Evolutionary conservation across 1,284 basidiomycete genomes (phyloP).

Genomic region (Papiliotrema terrestris): DNA sequence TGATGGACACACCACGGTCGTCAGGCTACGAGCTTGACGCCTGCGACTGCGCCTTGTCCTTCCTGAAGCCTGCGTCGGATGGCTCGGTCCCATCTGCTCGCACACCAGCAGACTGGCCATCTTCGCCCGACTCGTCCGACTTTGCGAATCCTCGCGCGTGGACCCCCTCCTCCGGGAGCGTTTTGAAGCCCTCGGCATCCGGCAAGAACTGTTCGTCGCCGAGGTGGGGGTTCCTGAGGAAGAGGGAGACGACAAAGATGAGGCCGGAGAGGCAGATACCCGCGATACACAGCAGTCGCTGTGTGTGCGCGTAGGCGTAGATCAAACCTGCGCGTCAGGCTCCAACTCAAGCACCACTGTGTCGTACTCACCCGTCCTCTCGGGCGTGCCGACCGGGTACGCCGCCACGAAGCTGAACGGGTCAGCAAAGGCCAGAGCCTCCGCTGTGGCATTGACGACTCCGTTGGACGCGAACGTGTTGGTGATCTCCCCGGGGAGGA

Average conservation of each 20-base stretch:
- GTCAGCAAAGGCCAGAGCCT: slow-evolving; percentile 35
- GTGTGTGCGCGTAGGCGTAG: slow-evolving; percentile 36
- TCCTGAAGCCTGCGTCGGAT: too few relatives aligned
- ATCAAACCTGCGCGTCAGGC: slow-evolving; percentile 20
- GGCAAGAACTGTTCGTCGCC: slow-evolving; percentile 33
- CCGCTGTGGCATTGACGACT: slow-evolving; percentile 40
- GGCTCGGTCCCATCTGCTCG: too few relatives aligned
- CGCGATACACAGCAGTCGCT: slow-evolving; percentile 37
- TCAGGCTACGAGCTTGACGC: too few relatives aligned
- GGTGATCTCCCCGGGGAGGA: slow-evolving; percentile 19
- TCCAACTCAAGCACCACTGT: not conserved
- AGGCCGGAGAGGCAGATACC: slow-evolving; percentile 37
- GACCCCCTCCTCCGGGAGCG: too few relatives aligned
- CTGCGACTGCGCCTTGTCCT: too few relatives aligned
- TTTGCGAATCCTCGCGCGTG: too few relatives aligned
- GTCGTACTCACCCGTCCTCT: slow-evolving; percentile 18
- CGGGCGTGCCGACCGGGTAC: slow-evolving; percentile 43
- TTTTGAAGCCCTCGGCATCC: slow-evolving; percentile 22
- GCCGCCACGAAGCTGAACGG: slow-evolving; percentile 38
- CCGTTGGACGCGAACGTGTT: slow-evolving; percentile 9
- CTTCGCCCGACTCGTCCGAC: too few relatives aligned
- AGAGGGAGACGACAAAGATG: slow-evolving; percentile 23
- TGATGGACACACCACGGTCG: too few relatives aligned
- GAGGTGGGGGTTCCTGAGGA: slow-evolving; percentile 31
- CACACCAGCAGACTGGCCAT: too few relatives aligned